Conservation (phyloP, 768 basidiomycete species). For the Rubroboletus satanas region DNA sequence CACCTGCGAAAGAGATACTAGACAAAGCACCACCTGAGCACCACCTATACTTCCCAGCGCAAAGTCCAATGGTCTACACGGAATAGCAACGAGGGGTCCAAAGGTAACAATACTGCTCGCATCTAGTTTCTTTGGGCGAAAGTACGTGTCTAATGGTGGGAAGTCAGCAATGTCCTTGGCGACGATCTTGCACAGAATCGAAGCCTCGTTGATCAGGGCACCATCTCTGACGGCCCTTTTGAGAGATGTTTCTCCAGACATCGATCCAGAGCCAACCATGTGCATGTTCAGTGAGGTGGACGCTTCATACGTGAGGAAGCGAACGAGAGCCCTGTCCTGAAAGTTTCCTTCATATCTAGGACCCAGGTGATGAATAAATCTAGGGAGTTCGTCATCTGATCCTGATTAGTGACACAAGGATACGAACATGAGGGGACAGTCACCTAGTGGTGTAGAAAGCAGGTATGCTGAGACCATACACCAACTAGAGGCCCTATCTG, state of each 20-base stretch:
- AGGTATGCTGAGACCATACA: constrained; percentile 66
- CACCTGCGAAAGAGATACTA: constrained; percentile 77
- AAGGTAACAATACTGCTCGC: background rate
- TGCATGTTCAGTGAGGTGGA: constrained; percentile 82
- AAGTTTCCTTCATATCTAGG: constrained; percentile 75
- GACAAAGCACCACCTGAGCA: constrained; percentile 61
- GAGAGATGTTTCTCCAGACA: constrained; percentile 37
- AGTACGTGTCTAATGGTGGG: constrained; percentile 11
- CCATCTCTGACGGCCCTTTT: constrained; percentile 42
- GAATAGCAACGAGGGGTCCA: constrained; percentile 61
- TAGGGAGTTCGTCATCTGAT: constrained; percentile 64
- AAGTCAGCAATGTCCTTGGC: constrained; percentile 19
- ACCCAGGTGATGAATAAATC: constrained; percentile 77
- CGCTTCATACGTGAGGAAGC: constrained; percentile 82
- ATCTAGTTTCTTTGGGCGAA: background rate
- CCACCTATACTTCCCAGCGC: constrained; percentile 84
- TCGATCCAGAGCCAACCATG: constrained; percentile 48
- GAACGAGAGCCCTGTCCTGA: constrained; percentile 64
- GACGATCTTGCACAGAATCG: constrained; percentile 41
- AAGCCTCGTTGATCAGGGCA: constrained; percentile 34
- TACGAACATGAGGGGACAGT: background rate
- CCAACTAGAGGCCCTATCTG: constrained; percentile 44
- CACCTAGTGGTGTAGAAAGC: constrained; percentile 56
- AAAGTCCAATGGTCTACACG: constrained; percentile 62
- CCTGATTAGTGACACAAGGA: constrained; percentile 12